Evolutionary conservation across 2,329 filamentous ascomycete genomes (phyloP).

Genomic region (Ophiocordyceps polyrhachis-furcata): DNA sequence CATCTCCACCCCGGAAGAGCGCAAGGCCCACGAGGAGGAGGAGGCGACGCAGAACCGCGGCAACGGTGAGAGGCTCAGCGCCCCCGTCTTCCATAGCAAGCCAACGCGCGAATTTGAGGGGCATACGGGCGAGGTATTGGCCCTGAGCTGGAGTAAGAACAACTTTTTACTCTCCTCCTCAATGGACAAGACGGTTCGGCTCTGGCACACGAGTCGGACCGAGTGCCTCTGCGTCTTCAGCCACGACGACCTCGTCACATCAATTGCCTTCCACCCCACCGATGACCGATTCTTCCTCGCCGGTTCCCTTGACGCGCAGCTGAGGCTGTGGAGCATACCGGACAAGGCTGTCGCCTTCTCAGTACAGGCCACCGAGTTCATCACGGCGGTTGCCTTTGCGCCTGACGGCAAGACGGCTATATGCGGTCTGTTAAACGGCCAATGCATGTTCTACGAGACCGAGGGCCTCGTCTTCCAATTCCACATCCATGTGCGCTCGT

Average conservation of each 20-base stretch:
- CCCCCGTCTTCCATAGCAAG: slow-evolving; percentile 72
- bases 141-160: slow-evolving; percentile 97
- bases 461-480: slow-evolving; percentile 70
- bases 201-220: slow-evolving; percentile 75
- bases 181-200: slow-evolving; percentile 90
- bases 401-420: slow-evolving; percentile 83
- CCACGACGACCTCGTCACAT: slow-evolving; percentile 88
- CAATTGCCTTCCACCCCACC: slow-evolving; percentile 80
- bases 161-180: slow-evolving; percentile 90
- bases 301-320: slow-evolving; percentile 72
- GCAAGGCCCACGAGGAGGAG: slow-evolving; percentile 53
- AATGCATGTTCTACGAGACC: slow-evolving; percentile 84
- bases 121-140: slow-evolving; percentile 71
- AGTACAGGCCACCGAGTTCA: slow-evolving; percentile 61
- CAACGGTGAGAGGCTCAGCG: slow-evolving; percentile 49
- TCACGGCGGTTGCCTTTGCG: slow-evolving; percentile 85
- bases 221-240: slow-evolving; percentile 90
- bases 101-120: slow-evolving; percentile 65
- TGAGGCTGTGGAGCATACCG: slow-evolving; percentile 90
- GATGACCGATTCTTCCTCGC: slow-evolving; percentile 96
- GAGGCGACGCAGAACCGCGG: slow-evolving; percentile 12
- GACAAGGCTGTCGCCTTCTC: slow-evolving; percentile 85
- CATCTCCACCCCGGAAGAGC: slow-evolving; percentile 63
- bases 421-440: slow-evolving; percentile 67
- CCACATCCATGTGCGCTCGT: slow-evolving; percentile 85